Evolutionary conservation across 305 asterid species (phyloP).

Genomic region (Ajuga reptans): DNA sequence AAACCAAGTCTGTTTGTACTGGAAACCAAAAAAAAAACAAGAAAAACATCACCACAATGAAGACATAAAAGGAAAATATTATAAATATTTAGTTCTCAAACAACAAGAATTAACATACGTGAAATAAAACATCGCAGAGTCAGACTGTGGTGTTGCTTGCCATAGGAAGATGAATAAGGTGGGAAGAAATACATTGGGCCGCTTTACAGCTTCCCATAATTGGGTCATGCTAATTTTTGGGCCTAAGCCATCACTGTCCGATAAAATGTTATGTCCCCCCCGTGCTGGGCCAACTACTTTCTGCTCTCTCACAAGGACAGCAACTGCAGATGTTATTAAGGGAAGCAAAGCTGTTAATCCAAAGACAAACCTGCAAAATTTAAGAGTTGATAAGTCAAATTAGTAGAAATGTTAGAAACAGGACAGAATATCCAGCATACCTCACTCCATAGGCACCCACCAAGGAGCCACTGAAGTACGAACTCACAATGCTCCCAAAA

Average conservation of each 20-base stretch:
- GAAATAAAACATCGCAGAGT: conserved; percentile 80
- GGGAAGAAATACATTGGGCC: conserved; percentile 81
- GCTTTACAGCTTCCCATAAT: conserved; percentile 66
- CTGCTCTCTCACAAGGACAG: conserved; percentile 86
- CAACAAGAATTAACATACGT: conserved; percentile 47
- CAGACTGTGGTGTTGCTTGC: conserved; percentile 95
- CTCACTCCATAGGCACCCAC: conserved; percentile 93
- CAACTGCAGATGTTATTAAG: conserved; percentile 85
- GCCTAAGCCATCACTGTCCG: conserved; percentile 44
- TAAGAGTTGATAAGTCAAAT: conserved; percentile 40
- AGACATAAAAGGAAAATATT: neutral
- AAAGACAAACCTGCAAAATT: conserved; percentile 71
- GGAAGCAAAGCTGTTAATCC: conserved; percentile 94
- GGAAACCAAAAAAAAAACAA: neutral
- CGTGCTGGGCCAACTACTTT: conserved; percentile 37
- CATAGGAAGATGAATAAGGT: conserved; percentile 81
- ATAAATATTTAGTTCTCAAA: neutral
- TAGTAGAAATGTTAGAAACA: conserved; percentile 15
- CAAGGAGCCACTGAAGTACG: conserved; percentile 92
- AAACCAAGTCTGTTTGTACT: conserved; percentile 87
- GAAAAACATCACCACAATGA: conserved; percentile 3
- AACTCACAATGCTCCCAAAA: conserved; percentile 86
- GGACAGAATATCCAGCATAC: conserved; percentile 33
- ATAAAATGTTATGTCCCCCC: conserved; percentile 38
- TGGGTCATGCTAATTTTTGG: conserved; percentile 48